Evolutionary conservation across 2,329 filamentous ascomycete genomes (phyloP).

Genomic region (Paecilomyces niveus): DNA sequence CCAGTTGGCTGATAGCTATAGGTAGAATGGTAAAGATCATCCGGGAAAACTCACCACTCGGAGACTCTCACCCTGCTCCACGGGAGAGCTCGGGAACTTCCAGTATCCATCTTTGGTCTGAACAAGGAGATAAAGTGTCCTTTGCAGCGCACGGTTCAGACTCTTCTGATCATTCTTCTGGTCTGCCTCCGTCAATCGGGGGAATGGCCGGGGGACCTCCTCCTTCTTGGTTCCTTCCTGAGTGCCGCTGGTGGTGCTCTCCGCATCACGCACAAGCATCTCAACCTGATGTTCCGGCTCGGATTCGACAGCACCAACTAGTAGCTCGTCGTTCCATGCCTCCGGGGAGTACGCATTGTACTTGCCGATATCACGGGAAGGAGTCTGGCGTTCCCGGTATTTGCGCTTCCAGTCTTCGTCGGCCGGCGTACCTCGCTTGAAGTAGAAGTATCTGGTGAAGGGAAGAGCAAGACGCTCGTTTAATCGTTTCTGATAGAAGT

Average conservation of each 20-base stretch:
- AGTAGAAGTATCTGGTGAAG: conserved; percentile 89
- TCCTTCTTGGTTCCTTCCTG: conserved; percentile 47
- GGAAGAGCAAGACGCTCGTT: conserved; percentile 86
- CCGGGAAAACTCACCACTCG: conserved; percentile 61
- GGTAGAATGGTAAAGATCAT: conserved; percentile 1
- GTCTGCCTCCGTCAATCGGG: conserved; percentile 73
- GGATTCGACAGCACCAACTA: conserved; percentile 64
- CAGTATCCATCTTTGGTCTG: conserved; percentile 62
- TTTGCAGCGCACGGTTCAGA: conserved; percentile 69
- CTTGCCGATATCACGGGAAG: conserved; percentile 75
- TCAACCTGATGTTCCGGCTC: conserved; percentile 60
- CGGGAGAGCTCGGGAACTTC: conserved; percentile 70
- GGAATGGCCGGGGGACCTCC: conserved; percentile 62
- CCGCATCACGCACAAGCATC: conserved; percentile 67
- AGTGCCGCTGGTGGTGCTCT: conserved; percentile 39
- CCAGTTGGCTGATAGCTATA: background rate
- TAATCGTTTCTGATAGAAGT: conserved; percentile 93
- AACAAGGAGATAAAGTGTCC: conserved; percentile 83
- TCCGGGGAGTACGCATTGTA: conserved; percentile 69
- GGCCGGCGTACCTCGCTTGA: conserved; percentile 78
- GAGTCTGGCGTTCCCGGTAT: conserved; percentile 65
- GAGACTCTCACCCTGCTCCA: conserved; percentile 67
- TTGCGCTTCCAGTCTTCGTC: conserved; percentile 89
- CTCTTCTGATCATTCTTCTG: conserved; percentile 64
- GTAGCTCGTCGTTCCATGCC: conserved; percentile 87